Conservation (phyloP, 805 yeast genomes). For the Blastobotrys terrestris region DNA sequence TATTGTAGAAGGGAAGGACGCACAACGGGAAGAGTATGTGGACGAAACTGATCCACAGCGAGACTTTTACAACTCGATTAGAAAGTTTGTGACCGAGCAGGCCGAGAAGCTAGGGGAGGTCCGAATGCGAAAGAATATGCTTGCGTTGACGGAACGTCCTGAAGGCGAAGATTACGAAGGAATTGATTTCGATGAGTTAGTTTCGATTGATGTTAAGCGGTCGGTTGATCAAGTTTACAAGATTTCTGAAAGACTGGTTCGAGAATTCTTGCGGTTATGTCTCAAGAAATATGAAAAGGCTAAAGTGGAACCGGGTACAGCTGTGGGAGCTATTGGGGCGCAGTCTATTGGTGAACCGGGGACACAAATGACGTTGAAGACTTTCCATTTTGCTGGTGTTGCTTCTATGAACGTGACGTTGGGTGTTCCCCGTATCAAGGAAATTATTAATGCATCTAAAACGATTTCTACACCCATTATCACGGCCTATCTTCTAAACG, state of each 20-base stretch:
- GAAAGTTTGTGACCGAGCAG: conserved; percentile 54
- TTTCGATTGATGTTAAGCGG: conserved; percentile 18
- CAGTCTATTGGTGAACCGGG: conserved; percentile 99
- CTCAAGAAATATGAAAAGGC: conserved; percentile 79
- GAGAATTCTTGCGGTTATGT: conserved; percentile 66
- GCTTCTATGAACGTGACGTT: conserved; percentile 98
- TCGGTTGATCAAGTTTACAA: conserved; percentile 39
- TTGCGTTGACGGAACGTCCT: conserved; percentile 39
- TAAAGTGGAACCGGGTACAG: conserved; percentile 97
- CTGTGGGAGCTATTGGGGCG: conserved; percentile 99
- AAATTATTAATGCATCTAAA: conserved; percentile 95
- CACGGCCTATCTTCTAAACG: conserved; percentile 87
- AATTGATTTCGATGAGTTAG: conserved; percentile 29
- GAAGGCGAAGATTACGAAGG: conserved; percentile 35
- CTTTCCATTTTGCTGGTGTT: conserved; percentile 99
- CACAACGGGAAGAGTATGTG: conserved; percentile 49
- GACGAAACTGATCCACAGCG: conserved; percentile 88
- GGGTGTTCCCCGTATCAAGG: conserved; percentile 99
- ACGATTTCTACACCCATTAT: conserved; percentile 94
- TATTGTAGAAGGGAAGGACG: conserved; percentile 33
- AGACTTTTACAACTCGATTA: conserved; percentile 69
- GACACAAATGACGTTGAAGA: conserved; percentile 94
- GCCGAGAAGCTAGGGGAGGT: conserved; percentile 50
- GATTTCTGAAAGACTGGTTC: conserved; percentile 55
- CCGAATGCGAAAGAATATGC: conserved; percentile 50